phyloP scores from a whole-genome alignment of 2,329 filamentous ascomycete genomes.

The Cadophora luteo-olivacea region DNA sequence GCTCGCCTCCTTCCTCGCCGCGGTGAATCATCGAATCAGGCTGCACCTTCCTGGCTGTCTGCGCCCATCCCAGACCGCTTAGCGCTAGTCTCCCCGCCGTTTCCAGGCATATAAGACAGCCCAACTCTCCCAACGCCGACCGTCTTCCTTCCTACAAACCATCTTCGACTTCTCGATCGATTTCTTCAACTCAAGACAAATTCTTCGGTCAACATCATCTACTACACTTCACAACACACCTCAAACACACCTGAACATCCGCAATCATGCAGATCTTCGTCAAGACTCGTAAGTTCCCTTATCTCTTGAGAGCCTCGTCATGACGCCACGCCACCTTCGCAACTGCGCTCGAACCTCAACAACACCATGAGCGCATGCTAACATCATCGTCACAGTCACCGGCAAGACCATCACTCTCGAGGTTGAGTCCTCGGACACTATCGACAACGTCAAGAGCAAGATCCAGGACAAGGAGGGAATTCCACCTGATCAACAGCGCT shows the following conservation, averaged over 20 bases:
- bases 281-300: slow-evolving; percentile 79
- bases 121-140: not conserved
- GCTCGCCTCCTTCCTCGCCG: not conserved
- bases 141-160: slow-evolving; percentile 14
- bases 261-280: slow-evolving; percentile 93
- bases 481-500: slow-evolving; percentile 91
- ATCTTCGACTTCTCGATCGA: slow-evolving; percentile 18
- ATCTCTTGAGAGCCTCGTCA: slow-evolving; percentile 24
- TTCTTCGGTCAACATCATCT: slow-evolving; percentile 25
- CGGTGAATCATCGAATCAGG: slow-evolving; percentile 19
- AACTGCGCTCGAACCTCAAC: slow-evolving; percentile 54
- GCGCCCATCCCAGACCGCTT: not conserved
- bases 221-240: slow-evolving; percentile 22
- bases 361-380: slow-evolving; percentile 63
- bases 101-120: slow-evolving; percentile 10
- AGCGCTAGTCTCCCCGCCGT: slow-evolving; percentile 8
- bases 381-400: slow-evolving; percentile 71
- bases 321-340: slow-evolving; percentile 55
- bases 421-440: slow-evolving; percentile 99
- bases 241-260: slow-evolving; percentile 23
- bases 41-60: not conserved
- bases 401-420: slow-evolving; percentile 98
- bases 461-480: slow-evolving; percentile 99
- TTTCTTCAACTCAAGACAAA: slow-evolving; percentile 16
- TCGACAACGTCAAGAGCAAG: slow-evolving; percentile 98